These are phyloP conservation scores for Arthrobotrys pseudoclavata DNA, from an alignment of 2,329 filamentous ascomycete species.

Conservation along the genomic window DNA sequence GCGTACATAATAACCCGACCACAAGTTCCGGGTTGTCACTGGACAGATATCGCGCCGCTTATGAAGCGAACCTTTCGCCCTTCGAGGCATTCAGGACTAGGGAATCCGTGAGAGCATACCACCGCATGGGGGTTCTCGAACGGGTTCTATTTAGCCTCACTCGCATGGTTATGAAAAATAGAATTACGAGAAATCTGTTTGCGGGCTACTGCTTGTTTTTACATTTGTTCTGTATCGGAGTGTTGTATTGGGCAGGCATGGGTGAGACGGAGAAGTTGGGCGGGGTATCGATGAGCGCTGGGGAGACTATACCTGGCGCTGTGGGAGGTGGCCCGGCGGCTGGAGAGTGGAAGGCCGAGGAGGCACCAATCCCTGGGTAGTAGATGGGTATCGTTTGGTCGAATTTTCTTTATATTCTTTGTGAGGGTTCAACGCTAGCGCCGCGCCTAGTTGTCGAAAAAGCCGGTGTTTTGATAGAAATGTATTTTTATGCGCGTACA, in stretches of 20 bases:
- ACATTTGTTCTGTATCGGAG: constrained; percentile 87
- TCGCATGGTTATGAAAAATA: constrained; percentile 87
- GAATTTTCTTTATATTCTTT: constrained; percentile 15
- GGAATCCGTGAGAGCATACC: constrained; percentile 90
- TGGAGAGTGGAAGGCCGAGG: constrained; percentile 64
- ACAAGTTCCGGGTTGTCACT: constrained; percentile 76
- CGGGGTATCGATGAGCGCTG: constrained; percentile 43
- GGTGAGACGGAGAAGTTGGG: constrained; percentile 61
- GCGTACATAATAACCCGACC: constrained; percentile 74
- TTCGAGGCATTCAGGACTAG: constrained; percentile 96
- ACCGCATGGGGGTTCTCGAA: constrained; percentile 92
- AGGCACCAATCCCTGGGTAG: constrained; percentile 37
- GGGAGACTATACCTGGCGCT: constrained; percentile 57
- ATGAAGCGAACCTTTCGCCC: constrained; percentile 94
- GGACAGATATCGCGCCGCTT: constrained; percentile 89
- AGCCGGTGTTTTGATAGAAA: constrained; percentile 16
- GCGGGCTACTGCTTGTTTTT: constrained; percentile 90
- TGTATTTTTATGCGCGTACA: constrained; percentile 46
- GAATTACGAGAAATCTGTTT: constrained; percentile 92
- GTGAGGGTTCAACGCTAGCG: constrained; percentile 27
- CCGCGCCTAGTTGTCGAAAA: constrained; percentile 27
- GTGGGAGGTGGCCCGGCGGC: constrained; percentile 69
- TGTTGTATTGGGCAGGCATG: constrained; percentile 85
- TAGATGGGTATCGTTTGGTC: constrained; percentile 31
- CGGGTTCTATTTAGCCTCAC: constrained; percentile 91